Percentiles rank a stretch among this genome's conserved stretches.
Evolutionary conservation across 75 land plant genomes (phyloP).

Genomic region (Larix kaempferi): DNA sequence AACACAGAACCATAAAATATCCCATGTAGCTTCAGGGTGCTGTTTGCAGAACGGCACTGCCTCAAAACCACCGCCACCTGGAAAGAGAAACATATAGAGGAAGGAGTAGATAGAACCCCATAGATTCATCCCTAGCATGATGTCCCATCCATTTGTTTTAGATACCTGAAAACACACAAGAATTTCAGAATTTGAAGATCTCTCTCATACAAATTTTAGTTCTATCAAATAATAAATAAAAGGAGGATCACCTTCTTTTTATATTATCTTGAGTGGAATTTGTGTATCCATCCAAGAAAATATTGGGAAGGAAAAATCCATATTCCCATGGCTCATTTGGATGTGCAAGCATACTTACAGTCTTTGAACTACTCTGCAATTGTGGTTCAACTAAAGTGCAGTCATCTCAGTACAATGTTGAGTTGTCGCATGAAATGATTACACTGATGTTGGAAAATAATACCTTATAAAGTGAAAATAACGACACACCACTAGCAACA

Average conservation of each 20-base stretch:
- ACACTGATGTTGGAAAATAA: no score
- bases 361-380: constrained; percentile 86
- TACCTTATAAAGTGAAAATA: constrained; percentile 83
- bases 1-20: no score
- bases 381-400: no score
- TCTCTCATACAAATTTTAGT: no score
- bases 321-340: constrained; percentile 97
- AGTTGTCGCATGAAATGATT: no score
- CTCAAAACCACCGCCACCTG: constrained; percentile 70
- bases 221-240: no score
- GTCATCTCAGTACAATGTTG: no score
- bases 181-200: no score
- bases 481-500: constrained; percentile 96
- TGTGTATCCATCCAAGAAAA: constrained; percentile 95
- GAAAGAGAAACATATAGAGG: constrained; percentile 84
- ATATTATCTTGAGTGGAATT: constrained; percentile 98
- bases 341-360: constrained; percentile 75
- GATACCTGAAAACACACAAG: no score
- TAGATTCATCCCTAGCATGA: constrained; percentile 98
- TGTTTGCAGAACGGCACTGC: constrained; percentile 76
- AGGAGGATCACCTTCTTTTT: no score
- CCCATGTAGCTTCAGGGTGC: constrained; percentile 97
- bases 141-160: constrained; percentile 90
- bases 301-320: constrained; percentile 78
- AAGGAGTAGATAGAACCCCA: constrained; percentile 90